Base-by-base conservation (phyloP, 164 flowering plant species). In the Paratinospora sagittata region DNA sequence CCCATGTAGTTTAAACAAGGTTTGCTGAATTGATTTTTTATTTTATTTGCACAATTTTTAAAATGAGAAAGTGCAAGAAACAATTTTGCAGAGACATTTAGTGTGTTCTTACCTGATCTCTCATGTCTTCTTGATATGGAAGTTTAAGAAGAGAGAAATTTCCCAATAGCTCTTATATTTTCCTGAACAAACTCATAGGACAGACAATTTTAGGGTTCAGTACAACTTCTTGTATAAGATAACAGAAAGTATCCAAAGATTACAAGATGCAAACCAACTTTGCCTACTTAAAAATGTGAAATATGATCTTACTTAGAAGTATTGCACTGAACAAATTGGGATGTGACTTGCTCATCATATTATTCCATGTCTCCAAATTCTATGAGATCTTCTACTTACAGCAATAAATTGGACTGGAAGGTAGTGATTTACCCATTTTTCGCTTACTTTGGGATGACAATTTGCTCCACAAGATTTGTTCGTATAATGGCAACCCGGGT, bases 101-200 rank as follows among this genome's bases (percentile, higher is more conserved):
- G 58, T 2, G 58, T 52, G 58, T 14, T n/a, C n/a, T n/a, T 52
- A 52, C 58, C 23, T 52, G 58, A 52, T 16, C n/a, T 39, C 43
- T 8, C 5, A 21, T 52, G 19, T n/a, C n/a, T n/a, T 21, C 58
- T 52, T 52, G 58, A 52, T 16, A 21, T 19, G 23, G 58, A 52
- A 52, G 58, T 52, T 19, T 52, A 52, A 52, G 58, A 52, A 52
- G 58, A 52, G 17, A 52, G 58, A 49, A n/a, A 49, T 52, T 52
- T 52, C 58, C n/a, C 58, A 52, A 16, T 52, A 16, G 58, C 58
- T 52, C 58, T 52, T 52, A n/a, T n/a, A 52, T 52, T 52, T 52
- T 52, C 58, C 58, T 52, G 58, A 52, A 52, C 58, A 52, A 52
- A 52, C 58, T 52, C 58, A 52, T 21, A 52, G 58, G 58, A 52